A percentile compares a stretch with the other conserved stretches of the same genome.
phyloP scores from a whole-genome alignment of 331 rosid species.

The Phaseolus coccineus region DNA sequence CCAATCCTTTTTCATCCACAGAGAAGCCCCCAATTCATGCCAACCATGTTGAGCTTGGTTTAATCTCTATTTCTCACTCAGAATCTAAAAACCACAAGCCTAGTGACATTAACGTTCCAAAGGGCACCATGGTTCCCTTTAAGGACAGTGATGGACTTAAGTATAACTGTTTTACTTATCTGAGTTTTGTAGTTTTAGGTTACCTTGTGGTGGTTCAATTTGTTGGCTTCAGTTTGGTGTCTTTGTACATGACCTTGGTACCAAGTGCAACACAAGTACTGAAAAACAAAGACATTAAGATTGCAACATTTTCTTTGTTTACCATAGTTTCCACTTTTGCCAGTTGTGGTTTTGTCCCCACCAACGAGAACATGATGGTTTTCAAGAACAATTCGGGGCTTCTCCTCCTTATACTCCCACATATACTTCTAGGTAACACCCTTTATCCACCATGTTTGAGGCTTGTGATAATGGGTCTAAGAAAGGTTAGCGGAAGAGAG shows the following conservation, averaged over 20 bases:
- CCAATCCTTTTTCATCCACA: not conserved
- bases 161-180: conserved; percentile 39
- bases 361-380: conserved; percentile 77
- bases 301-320: conserved; percentile 62
- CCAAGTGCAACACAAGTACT: conserved; percentile 61
- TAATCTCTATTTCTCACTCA: not conserved
- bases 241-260: conserved; percentile 42
- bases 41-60: conserved; percentile 15
- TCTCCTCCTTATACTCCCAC: conserved; percentile 55
- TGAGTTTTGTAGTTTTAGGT: conserved; percentile 53
- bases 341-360: conserved; percentile 73
- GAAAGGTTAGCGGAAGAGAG: conserved; percentile 46
- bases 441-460: conserved; percentile 64
- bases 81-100: not conserved
- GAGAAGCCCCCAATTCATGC: not conserved
- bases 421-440: conserved; percentile 62
- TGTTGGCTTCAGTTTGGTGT: conserved; percentile 50
- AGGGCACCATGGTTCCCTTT: not conserved
- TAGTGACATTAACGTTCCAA: not conserved
- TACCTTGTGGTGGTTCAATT: conserved; percentile 53
- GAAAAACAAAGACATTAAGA: conserved; percentile 54
- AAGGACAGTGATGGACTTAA: conserved; percentile 25
- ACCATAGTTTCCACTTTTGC: conserved; percentile 67
- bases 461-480: conserved; percentile 51
- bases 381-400: conserved; percentile 74